Conservation (phyloP, 2,329 filamentous ascomycete genomes). For the Microthyrium microscopicum region DNA sequence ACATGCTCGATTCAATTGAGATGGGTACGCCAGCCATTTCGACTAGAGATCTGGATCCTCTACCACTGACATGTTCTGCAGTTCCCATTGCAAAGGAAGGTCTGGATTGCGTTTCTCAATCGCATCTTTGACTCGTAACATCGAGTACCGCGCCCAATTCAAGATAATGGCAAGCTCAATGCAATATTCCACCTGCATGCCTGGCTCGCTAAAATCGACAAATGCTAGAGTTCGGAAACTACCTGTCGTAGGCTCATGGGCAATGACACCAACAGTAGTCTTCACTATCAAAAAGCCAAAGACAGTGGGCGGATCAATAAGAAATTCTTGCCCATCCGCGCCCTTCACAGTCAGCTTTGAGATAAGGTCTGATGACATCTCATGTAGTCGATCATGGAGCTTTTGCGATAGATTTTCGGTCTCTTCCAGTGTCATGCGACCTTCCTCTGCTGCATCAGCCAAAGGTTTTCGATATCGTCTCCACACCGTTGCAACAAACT, state of each 20-base stretch:
- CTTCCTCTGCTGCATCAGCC: not conserved
- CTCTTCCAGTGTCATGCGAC: not conserved
- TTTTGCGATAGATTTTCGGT: not conserved
- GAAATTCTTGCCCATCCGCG: constrained; percentile 9
- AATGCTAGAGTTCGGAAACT: constrained; percentile 28
- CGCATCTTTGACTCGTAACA: no score
- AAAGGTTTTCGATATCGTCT: constrained; percentile 1
- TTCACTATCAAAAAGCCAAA: constrained; percentile 38
- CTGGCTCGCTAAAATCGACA: constrained; percentile 35
- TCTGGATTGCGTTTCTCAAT: no score
- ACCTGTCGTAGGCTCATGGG: constrained; percentile 24
- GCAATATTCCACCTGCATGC: no score
- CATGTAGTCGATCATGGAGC: no score
- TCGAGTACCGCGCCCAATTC: no score
- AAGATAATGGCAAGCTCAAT: no score
- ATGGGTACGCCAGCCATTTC: no score
- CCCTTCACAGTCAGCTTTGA: constrained; percentile 9
- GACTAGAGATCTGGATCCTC: no score
- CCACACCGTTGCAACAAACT: not conserved
- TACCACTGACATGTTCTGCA: no score
- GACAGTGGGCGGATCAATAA: constrained; percentile 28
- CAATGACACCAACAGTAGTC: constrained; percentile 35
- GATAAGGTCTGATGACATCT: no score
- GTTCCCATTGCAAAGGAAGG: no score
- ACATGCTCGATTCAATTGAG: no score